These are phyloP conservation scores for Oropetium thomaeum DNA, from an alignment of 176 grass and related monocot genomes.

Conservation along the genomic window DNA sequence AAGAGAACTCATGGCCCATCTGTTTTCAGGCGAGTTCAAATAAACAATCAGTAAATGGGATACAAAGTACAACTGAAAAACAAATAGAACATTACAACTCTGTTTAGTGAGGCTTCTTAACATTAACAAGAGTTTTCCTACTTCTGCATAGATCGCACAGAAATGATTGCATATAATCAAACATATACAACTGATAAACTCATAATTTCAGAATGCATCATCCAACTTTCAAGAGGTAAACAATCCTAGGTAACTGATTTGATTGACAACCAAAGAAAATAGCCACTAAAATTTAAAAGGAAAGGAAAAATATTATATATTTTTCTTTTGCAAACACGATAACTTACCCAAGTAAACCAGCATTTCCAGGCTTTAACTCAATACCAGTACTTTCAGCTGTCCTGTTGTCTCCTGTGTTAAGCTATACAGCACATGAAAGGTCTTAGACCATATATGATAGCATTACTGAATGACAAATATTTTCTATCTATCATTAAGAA, in stretches of 20 bases:
- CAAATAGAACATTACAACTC: not conserved
- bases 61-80: not conserved
- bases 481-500: conserved; percentile 14
- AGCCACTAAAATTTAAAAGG: not conserved
- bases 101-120: not conserved
- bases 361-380: conserved; percentile 67
- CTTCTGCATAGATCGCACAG: not conserved
- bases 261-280: not conserved
- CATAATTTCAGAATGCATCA: not conserved
- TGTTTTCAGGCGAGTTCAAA: conserved; percentile 40
- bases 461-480: conserved; percentile 4
- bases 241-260: conserved; percentile 11
- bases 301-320: not conserved
- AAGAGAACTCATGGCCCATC: conserved; percentile 99
- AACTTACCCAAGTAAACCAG: conserved; percentile 82
- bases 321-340: not conserved
- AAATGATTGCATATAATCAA: not conserved
- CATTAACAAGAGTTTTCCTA: not conserved
- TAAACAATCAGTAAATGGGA: conserved; percentile 15
- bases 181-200: conserved; percentile 5
- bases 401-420: conserved; percentile 61
- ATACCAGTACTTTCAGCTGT: conserved; percentile 42
- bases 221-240: not conserved
- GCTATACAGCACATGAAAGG: conserved; percentile 39
- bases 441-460: conserved; percentile 1